Evolutionary conservation across 2,329 filamentous ascomycete species (phyloP).

Genomic region (Nothomitra cinnamomea): DNA sequence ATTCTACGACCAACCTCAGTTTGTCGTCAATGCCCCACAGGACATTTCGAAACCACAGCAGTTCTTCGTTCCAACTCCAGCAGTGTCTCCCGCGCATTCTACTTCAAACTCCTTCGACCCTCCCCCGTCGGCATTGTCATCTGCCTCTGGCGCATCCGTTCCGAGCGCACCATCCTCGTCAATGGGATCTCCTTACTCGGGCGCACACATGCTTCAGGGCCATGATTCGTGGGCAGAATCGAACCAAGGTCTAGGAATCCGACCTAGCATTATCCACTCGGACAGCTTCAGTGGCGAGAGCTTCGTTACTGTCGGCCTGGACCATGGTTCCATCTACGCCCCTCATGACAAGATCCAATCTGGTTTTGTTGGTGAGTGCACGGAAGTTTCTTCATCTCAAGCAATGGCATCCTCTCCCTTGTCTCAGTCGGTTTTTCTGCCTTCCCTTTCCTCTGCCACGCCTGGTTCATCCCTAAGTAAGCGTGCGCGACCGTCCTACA

Average conservation of each 20-base stretch:
- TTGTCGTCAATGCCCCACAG: not conserved
- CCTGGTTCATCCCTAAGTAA: not conserved
- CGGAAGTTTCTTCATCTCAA: slow-evolving; percentile 7
- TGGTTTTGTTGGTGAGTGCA: slow-evolving; percentile 8
- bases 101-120: slow-evolving; percentile 29
- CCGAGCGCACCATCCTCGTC: slow-evolving; percentile 30
- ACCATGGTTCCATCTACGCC: slow-evolving; percentile 20
- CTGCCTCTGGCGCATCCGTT: slow-evolving; percentile 32
- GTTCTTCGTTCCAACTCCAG: slow-evolving; percentile 5
- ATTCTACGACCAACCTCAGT: slow-evolving; percentile 2
- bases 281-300: slow-evolving; percentile 38
- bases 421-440: not conserved
- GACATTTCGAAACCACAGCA: not conserved
- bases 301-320: slow-evolving; percentile 27
- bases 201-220: slow-evolving; percentile 36
- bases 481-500: not conserved
- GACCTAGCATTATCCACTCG: slow-evolving; percentile 44
- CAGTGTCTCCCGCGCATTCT: slow-evolving; percentile 18
- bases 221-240: slow-evolving; percentile 41
- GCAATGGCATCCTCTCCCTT: not conserved
- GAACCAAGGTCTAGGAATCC: slow-evolving; percentile 36
- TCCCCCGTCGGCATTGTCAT: slow-evolving; percentile 29
- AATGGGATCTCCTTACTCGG: slow-evolving; percentile 28
- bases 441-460: not conserved
- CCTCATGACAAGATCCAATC: slow-evolving; percentile 7